Base-by-base conservation (phyloP, 2,329 filamentous ascomycete genomes). In the Colletotrichum sp. region DNA sequence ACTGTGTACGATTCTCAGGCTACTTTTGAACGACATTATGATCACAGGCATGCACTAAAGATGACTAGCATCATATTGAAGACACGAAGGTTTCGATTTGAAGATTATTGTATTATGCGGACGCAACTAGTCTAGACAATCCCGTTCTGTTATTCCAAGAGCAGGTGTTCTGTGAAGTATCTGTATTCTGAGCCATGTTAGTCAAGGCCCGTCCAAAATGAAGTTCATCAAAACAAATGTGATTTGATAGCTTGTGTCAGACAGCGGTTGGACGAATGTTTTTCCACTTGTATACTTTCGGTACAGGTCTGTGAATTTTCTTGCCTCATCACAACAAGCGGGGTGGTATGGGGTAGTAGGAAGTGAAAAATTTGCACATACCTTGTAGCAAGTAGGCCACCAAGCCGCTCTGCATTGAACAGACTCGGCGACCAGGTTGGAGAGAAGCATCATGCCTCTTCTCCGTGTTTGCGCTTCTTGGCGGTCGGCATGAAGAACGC, bases 221-320 rank as follows among this genome's bases (percentile, higher is more conserved):
- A 62, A 52, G 55, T 39, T 16, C 24, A 70, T 69, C 44, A 59
- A 71, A 75, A 74, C 65, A 77, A 78, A 32, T 32, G 15, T 24
- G 9, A 44, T 69, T 69, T 73, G 18, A 63, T 21, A 76, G 71
- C 69, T 76, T 75, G 72, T 83, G 84, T 95, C 93, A 95, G 93
- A 95, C 92, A 95, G 93, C 93, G 94, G 93, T 95, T 95, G 93
- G 92, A 93, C 92, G 91, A 93, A 92, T 87, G 86, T 88, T 83
- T 88, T 90, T 94, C 93, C 89, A 94, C 93, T 95, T 89, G 72
- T 79, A 81, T 81, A 83, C 82, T 86, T 94, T 95, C 93, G 90
- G 94, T 93, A 94, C 93, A 95, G 94, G 93, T 95, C 93, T 95
- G 93, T 95, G 93, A 93, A 91, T 87, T 87, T 88, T 90, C 87